A percentile compares a stretch with the other conserved stretches of the same genome.
Evolutionary conservation across 352 stramenopile genomes (phyloP).

Genomic region (Salisapilia sapeloensis): DNA sequence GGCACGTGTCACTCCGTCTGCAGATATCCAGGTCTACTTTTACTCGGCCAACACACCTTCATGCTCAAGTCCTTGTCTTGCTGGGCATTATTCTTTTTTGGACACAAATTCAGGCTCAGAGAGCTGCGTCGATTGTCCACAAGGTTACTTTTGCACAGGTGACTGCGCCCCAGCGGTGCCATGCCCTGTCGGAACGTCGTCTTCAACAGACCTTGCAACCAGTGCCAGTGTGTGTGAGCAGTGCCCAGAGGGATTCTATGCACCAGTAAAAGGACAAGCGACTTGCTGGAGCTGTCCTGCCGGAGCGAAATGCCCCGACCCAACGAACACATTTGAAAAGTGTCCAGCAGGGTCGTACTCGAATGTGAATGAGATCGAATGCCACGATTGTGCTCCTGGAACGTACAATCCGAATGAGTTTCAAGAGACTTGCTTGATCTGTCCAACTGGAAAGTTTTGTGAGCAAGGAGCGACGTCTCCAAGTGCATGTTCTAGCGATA

Average conservation of each 20-base stretch:
- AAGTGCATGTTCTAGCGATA: slow-evolving; percentile 11
- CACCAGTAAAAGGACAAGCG: slow-evolving; percentile 10
- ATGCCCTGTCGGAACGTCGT: slow-evolving; percentile 24
- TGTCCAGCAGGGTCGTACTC: slow-evolving; percentile 7
- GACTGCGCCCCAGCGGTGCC: slow-evolving; percentile 14
- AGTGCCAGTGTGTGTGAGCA: slow-evolving; percentile 8
- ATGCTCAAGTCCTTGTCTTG: slow-evolving; percentile 24
- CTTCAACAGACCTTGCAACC: slow-evolving; percentile 10
- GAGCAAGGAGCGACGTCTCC: slow-evolving; percentile 10
- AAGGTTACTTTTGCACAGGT: slow-evolving; percentile 27
- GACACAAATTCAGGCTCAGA: slow-evolving; percentile 13
- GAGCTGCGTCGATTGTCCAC: slow-evolving; percentile 23
- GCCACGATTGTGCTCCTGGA: slow-evolving; percentile 24
- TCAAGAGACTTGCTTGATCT: slow-evolving; percentile 16
- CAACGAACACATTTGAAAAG: slow-evolving; percentile 1
- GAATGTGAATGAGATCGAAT: slow-evolving; percentile 10
- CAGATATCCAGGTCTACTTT: slow-evolving; percentile 28
- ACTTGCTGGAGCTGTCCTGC: slow-evolving; percentile 10
- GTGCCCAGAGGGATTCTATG: slow-evolving; percentile 27
- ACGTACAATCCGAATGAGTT: slow-evolving; percentile 13
- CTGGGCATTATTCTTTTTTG: slow-evolving; percentile 26
- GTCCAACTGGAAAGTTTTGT: slow-evolving; percentile 30
- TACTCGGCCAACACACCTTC: slow-evolving; percentile 22
- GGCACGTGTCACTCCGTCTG: slow-evolving; percentile 15
- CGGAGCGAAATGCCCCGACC: slow-evolving; percentile 2